Base-by-base conservation (phyloP, 208 protist species). In the Acanthamoeba lenticulata region DNA sequence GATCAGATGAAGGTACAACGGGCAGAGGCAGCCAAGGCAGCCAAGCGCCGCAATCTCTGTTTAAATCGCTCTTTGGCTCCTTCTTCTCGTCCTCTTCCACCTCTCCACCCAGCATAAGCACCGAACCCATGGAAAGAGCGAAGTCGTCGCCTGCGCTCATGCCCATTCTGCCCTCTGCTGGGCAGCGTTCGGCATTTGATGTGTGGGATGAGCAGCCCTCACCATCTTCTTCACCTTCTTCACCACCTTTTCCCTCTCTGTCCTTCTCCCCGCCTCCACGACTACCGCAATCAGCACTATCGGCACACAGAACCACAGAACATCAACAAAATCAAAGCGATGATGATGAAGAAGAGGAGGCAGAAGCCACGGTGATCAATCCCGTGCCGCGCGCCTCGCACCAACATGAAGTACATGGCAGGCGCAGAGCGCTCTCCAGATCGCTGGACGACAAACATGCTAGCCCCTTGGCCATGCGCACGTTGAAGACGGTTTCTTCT, bases 1-100 rank as follows among this genome's bases (percentile, higher is more conserved):
- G n/a, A n/a, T n/a, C n/a, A n/a, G 19, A 62, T 62, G 19, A n/a
- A 62, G 15, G 55, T 62, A n/a, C 55, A n/a, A 15, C 55, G 24
- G 55, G 55, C 15, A n/a, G 55, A 62, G 19, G 55, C 55, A n/a
- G 19, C 24, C 24, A 15, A 62, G 15, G 19, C 24, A 24, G 19
- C 15, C 24, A 15, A 62, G 24, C 55, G 55, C 15, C 24, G 55
- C 19, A 62, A 24, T 38, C 67, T 34, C 11, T 88, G 4, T 60
- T 88, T 40, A 36, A 27, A 60, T 88, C 79, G 3, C 29, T 88
- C 79, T 88, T 88, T 42, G 79, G 69, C 21, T 79, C 36, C 69
- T n/a, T 79, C 69, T 88, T 19, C 57, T 34, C 79, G 29, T 15
- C 79, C 15, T 42, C 77, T 55, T 42, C 45, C 2, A 36, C 45